These are phyloP conservation scores for Hemileccinum impolitum DNA, from an alignment of 768 basidiomycete genomes.

Conservation along the genomic window DNA sequence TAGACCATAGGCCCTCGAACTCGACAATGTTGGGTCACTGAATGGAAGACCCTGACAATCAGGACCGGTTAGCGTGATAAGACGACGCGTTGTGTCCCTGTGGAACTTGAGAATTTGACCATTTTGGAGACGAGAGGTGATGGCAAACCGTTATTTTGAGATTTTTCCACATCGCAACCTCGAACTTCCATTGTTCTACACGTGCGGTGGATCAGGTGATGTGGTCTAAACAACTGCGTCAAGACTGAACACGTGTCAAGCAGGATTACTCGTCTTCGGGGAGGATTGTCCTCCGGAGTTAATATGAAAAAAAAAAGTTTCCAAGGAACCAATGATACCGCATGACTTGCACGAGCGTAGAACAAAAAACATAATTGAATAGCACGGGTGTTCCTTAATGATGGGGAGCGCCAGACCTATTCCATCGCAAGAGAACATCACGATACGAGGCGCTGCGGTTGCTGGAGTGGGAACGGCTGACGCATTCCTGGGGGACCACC, in stretches of 20 bases:
- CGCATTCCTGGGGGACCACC: constrained; percentile 1
- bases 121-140: constrained; percentile 18
- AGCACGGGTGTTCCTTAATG: constrained; percentile 31
- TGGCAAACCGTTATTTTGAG: constrained; percentile 15
- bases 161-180: constrained; percentile 24
- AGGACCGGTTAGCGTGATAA: constrained; percentile 20
- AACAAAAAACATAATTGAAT: constrained; percentile 25
- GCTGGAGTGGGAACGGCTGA: constrained; percentile 17
- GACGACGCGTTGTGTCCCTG: constrained; percentile 18
- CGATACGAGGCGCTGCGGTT: constrained; percentile 25
- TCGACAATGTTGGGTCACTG: constrained; percentile 14
- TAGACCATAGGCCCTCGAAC: constrained; percentile 18
- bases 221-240: constrained; percentile 15
- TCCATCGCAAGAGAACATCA: constrained; percentile 27
- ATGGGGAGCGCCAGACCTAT: constrained; percentile 7
- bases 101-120: constrained; percentile 22
- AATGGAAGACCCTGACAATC: constrained; percentile 34
- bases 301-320: constrained; percentile 32
- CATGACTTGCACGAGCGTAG: constrained; percentile 21
- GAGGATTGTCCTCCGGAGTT: constrained; percentile 18
- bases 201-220: constrained; percentile 28
- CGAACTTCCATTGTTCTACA: constrained; percentile 33
- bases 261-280: constrained; percentile 25
- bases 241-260: constrained; percentile 20
- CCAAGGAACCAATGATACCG: constrained; percentile 17